Conservation (phyloP, 805 yeast genomes). For the Kodamaea neixiangensis region DNA sequence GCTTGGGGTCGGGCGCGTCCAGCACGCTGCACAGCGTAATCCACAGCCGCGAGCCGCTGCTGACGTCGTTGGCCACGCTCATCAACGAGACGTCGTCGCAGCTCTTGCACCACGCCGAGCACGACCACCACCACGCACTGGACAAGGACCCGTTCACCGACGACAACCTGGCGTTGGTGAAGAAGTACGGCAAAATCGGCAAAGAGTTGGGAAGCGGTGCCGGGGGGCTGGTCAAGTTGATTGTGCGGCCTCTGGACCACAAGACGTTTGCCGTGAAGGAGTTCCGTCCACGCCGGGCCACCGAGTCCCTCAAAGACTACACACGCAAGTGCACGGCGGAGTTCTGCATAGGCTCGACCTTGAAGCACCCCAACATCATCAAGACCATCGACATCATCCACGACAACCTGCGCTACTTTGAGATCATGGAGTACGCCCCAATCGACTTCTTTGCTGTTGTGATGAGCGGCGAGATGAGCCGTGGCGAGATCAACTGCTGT, state of each 20-base stretch:
- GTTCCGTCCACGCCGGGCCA: conserved; percentile 69
- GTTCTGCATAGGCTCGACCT: conserved; percentile 80
- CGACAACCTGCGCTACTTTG: conserved; percentile 70
- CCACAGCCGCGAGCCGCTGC: conserved; percentile 34
- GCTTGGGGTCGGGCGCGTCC: conserved; percentile 2
- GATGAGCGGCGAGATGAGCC: conserved; percentile 80
- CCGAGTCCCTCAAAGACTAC: conserved; percentile 72
- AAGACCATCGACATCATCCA: conserved; percentile 75
- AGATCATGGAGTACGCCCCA: conserved; percentile 95
- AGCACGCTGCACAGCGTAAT: conserved; percentile 11
- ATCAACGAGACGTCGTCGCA: conserved; percentile 41
- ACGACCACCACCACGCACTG: conserved; percentile 20
- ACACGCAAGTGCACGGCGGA: conserved; percentile 90
- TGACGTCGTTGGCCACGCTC: conserved; percentile 36
- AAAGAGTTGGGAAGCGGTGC: conserved; percentile 83
- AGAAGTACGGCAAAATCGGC: conserved; percentile 72
- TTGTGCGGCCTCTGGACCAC: conserved; percentile 67
- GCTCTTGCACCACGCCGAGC: conserved; percentile 37
- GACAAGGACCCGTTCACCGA: conserved; percentile 39
- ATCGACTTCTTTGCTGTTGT: conserved; percentile 84
- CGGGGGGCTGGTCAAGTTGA: conserved; percentile 80
- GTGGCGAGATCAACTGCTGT: conserved; percentile 82
- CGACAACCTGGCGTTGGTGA: conserved; percentile 32
- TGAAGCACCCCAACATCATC: conserved; percentile 79
- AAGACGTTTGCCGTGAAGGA: conserved; percentile 82